Base-by-base conservation (phyloP, 2,329 filamentous ascomycete species). In the Bipolaris oryzae region DNA sequence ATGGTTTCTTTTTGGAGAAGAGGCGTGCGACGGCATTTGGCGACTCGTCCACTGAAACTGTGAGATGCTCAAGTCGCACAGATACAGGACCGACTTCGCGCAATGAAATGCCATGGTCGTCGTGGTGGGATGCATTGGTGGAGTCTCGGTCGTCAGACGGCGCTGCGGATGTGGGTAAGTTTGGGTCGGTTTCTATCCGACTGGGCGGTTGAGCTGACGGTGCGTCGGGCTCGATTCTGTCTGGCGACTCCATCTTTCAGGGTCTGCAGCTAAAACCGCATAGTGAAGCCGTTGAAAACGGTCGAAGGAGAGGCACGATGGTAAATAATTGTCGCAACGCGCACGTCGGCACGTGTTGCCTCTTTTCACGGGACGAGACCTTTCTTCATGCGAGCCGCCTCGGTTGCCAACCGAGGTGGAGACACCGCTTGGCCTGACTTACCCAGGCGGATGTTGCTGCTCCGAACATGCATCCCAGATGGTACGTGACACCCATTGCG, bases 1-100 rank as follows among this genome's bases (percentile, higher is more conserved):
- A 31, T n/a, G 53, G 66, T 57, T 58, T 71, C 53, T 63, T 72
- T 58, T 59, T 74, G 43, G 59, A 69, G 61, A 64, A 72, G 57
- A 66, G 45, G 21, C 60, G 66, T 5, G 67, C 61, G 20, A 68
- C 35, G 4, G 61, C 60, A 57, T 60, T 71, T 41, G 85, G 84
- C 1, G 85, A 82, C 1, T 84, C 83, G 57, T 88, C 82, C 16
- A 88, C 84, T 1, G 79, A 81, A 7, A 88, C 83, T 1, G 79
- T 77, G 3, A 87, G 77, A 61, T 81, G 75, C 38, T 84, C 81
- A 21, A 87, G 80, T 50, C 80, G 79, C 18, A 87, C 79, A 38
- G 81, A 73, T 6, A 86, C 84, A 1, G 82, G 77, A 21, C 84
- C 78, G n/a, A 87, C 85, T 72, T 83, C 84, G 55, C 67, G 73